phyloP scores from a whole-genome alignment of 345 rosid genomes.

The Excoecaria cochinchinensis region DNA sequence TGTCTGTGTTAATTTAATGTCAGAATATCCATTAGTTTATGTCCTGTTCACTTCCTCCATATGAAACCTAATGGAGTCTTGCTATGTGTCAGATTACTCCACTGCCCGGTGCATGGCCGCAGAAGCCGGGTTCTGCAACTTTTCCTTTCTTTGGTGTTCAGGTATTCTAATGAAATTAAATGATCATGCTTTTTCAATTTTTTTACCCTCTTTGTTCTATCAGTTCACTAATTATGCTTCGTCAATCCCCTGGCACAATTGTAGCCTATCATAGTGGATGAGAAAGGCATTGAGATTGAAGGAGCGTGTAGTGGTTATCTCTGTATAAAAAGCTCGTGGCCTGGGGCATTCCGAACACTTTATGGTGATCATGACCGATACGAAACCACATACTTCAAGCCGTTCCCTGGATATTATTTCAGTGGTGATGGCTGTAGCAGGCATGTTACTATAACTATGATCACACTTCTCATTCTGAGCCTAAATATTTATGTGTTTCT shows the following conservation, averaged over 20 bases:
- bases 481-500: not conserved
- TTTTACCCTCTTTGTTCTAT: not conserved
- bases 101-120: constrained; percentile 98
- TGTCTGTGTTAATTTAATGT: not conserved
- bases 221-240: not conserved
- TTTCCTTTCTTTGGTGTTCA: constrained; percentile 99
- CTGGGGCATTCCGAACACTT: constrained; percentile 95
- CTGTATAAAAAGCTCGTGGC: constrained; percentile 91
- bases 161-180: constrained; percentile 41
- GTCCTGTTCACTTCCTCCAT: not conserved
- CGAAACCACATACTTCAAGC: constrained; percentile 93
- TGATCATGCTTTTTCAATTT: not conserved
- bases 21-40: no score
- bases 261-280: constrained; percentile 94
- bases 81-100: constrained; percentile 74
- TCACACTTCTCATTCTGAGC: not conserved
- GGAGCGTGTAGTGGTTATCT: constrained; percentile 95
- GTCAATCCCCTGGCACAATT: constrained; percentile 18
- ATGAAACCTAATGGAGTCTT: constrained; percentile 14
- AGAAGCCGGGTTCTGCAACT: constrained; percentile 99
- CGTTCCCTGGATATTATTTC: constrained; percentile 91
- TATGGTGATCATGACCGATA: constrained; percentile 99
- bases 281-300: constrained; percentile 90
- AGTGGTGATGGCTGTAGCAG: constrained; percentile 97
- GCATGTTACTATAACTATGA: constrained; percentile 29